A percentile compares a stretch with the other conserved stretches of the same genome.
Evolutionary conservation across 768 basidiomycete genomes (phyloP).

Genomic region (Termitomyces sp.): DNA sequence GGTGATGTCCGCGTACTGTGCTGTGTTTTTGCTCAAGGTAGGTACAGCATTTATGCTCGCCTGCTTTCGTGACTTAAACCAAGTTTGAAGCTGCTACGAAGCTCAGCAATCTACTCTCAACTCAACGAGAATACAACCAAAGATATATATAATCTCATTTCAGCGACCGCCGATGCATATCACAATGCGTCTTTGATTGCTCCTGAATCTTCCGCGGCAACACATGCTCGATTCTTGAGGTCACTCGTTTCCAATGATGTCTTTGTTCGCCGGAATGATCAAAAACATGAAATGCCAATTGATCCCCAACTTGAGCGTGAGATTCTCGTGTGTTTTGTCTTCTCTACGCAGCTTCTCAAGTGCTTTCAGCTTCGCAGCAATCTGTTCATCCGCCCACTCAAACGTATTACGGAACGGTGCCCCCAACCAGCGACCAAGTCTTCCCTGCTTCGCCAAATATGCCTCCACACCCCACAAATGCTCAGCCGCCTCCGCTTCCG

Average conservation of each 20-base stretch:
- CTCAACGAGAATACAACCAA: constrained; percentile 55
- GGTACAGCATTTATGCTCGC: constrained; percentile 8
- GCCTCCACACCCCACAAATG: constrained; percentile 17
- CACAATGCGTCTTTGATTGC: constrained; percentile 62
- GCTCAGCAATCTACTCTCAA: constrained; percentile 48
- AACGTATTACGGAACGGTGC: constrained; percentile 19
- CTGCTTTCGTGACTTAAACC: neutral
- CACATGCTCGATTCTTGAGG: constrained; percentile 76
- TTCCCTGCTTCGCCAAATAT: constrained; percentile 36
- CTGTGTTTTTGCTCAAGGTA: constrained; percentile 75
- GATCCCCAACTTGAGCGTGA: constrained; percentile 54
- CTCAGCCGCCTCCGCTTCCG: constrained; percentile 19
- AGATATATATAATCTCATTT: constrained; percentile 62
- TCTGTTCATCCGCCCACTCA: constrained; percentile 18
- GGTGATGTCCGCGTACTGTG: constrained; percentile 83
- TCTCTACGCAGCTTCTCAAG: constrained; percentile 2
- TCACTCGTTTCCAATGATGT: constrained; percentile 61
- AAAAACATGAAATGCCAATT: constrained; percentile 36
- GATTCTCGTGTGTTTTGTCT: constrained; percentile 5
- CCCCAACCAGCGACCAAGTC: neutral
- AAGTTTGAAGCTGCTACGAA: constrained; percentile 56
- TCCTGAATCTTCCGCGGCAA: constrained; percentile 59
- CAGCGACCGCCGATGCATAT: constrained; percentile 72
- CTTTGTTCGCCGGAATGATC: constrained; percentile 41
- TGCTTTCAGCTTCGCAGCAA: constrained; percentile 16